Conservation (phyloP, 1,284 basidiomycete genomes). For the Ustilago loliicola region DNA sequence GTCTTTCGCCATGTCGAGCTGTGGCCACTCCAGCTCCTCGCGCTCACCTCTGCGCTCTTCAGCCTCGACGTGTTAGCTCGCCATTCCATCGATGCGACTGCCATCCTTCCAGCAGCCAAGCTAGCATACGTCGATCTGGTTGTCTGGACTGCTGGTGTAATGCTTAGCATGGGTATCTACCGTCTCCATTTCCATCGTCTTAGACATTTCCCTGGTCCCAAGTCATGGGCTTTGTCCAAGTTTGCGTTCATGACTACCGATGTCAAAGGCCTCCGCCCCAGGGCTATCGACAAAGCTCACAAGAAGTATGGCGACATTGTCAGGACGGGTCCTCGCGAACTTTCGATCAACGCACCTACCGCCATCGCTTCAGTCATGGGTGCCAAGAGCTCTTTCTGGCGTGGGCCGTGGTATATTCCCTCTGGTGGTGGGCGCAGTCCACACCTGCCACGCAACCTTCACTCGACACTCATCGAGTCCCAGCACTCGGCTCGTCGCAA, state of each 20-base stretch:
- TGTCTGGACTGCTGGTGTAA: conserved; percentile 7
- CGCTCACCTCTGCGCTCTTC: conserved; percentile 13
- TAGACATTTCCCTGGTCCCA: conserved; percentile 37
- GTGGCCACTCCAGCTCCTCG: conserved; percentile 25
- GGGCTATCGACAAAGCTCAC: conserved; percentile 30
- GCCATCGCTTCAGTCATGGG: conserved; percentile 39
- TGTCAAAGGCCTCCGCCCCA: conserved; percentile 24
- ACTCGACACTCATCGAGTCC: conserved; percentile 26
- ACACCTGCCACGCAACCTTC: conserved; percentile 31
- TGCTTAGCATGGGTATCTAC: conserved; percentile 39
- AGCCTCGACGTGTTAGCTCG: conserved; percentile 16
- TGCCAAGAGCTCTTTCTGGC: conserved; percentile 23
- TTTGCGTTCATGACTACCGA: conserved; percentile 37
- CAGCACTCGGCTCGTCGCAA: conserved; percentile 37
- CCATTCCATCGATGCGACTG: neutral
- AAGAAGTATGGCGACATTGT: conserved; percentile 44
- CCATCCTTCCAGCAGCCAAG: conserved; percentile 9
- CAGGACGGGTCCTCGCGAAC: conserved; percentile 42
- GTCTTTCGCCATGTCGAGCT: conserved; percentile 28
- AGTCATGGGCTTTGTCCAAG: conserved; percentile 32
- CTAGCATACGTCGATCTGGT: conserved; percentile 12
- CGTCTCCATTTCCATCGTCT: conserved; percentile 47
- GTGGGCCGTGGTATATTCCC: conserved; percentile 47
- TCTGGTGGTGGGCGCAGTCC: conserved; percentile 20
- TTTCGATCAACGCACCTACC: conserved; percentile 42